These are phyloP conservation scores for Amanita rubescens DNA, from an alignment of 768 basidiomycete genomes.

Conservation along the genomic window DNA sequence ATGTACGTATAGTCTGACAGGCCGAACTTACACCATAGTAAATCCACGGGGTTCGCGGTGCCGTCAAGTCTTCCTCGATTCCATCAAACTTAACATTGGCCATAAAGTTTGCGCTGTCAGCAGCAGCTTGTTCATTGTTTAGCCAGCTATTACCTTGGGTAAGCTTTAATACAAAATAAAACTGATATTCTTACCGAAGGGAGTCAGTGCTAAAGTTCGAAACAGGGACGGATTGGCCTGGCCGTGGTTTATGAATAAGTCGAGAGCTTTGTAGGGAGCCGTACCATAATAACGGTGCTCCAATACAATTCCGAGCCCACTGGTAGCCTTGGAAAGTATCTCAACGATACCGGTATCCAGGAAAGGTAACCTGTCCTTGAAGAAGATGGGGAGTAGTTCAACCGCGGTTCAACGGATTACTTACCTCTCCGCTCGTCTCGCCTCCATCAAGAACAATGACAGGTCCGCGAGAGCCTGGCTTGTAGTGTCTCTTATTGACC, in stretches of 20 bases:
- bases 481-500: constrained; percentile 81
- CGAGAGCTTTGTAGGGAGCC: background rate
- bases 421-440: constrained; percentile 79
- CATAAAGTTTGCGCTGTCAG: constrained; percentile 93
- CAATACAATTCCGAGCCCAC: constrained; percentile 82
- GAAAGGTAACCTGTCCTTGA: constrained; percentile 44
- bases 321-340: constrained; percentile 78
- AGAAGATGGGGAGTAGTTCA: background rate
- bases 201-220: constrained; percentile 74
- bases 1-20: background rate
- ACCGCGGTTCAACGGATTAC: constrained; percentile 14
- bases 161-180: background rate
- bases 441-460: constrained; percentile 91
- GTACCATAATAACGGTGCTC: constrained; percentile 89
- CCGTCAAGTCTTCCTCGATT: constrained; percentile 65
- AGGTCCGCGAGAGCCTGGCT: constrained; percentile 61
- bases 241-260: background rate
- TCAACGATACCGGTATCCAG: constrained; percentile 80
- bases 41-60: constrained; percentile 77
- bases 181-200: constrained; percentile 45
- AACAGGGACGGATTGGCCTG: constrained; percentile 72
- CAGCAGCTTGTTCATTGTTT: constrained; percentile 81
- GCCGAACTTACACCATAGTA: constrained; percentile 73
- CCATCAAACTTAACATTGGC: constrained; percentile 66
- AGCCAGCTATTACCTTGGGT: constrained; percentile 52